These are phyloP conservation scores for Fusarium stilboides DNA, from an alignment of 2,329 filamentous ascomycete genomes.

Conservation along the genomic window DNA sequence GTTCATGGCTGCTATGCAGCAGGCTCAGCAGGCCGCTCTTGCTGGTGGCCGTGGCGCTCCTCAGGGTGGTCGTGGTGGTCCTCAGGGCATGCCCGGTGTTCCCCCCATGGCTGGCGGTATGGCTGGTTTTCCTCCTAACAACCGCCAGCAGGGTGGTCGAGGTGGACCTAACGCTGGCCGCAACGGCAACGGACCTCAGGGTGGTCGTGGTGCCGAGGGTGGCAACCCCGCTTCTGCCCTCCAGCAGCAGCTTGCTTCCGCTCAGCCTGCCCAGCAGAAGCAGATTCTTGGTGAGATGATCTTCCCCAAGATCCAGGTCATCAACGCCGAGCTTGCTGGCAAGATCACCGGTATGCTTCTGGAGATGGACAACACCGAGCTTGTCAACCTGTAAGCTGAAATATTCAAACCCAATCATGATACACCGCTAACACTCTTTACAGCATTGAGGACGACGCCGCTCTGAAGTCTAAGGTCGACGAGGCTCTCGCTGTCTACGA, in stretches of 20 bases:
- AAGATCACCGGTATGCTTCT: slow-evolving; percentile 99
- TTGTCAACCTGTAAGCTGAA: slow-evolving; percentile 90
- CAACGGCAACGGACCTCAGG: slow-evolving; percentile 64
- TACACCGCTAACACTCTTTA: slow-evolving; percentile 26
- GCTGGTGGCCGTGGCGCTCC: slow-evolving; percentile 75
- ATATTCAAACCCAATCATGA: slow-evolving; percentile 30
- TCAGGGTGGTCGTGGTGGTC: slow-evolving; percentile 76
- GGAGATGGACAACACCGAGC: slow-evolving; percentile 98
- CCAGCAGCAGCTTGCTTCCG: slow-evolving; percentile 70
- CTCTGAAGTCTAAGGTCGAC: slow-evolving; percentile 95
- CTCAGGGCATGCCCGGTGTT: slow-evolving; percentile 76
- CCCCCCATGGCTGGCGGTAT: slow-evolving; percentile 71
- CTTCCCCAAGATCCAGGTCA: slow-evolving; percentile 97
- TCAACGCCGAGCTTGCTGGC: slow-evolving; percentile 95
- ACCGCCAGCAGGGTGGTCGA: slow-evolving; percentile 67
- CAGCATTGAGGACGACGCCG: slow-evolving; percentile 89
- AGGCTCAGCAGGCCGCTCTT: slow-evolving; percentile 75
- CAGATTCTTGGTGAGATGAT: slow-evolving; percentile 98
- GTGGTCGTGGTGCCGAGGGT: slow-evolving; percentile 61
- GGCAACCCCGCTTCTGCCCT: slow-evolving; percentile 58
- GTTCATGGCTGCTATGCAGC: slow-evolving; percentile 86
- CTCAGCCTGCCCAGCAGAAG: slow-evolving; percentile 87
- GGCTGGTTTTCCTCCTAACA: slow-evolving; percentile 72
- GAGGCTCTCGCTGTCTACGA: slow-evolving; percentile 98
- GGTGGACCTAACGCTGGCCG: slow-evolving; percentile 60